Evolutionary conservation across 2,329 filamentous ascomycete genomes (phyloP), one percentile per base, ranked within the genome.

Genomic region (Cadophora gregata): DNA sequence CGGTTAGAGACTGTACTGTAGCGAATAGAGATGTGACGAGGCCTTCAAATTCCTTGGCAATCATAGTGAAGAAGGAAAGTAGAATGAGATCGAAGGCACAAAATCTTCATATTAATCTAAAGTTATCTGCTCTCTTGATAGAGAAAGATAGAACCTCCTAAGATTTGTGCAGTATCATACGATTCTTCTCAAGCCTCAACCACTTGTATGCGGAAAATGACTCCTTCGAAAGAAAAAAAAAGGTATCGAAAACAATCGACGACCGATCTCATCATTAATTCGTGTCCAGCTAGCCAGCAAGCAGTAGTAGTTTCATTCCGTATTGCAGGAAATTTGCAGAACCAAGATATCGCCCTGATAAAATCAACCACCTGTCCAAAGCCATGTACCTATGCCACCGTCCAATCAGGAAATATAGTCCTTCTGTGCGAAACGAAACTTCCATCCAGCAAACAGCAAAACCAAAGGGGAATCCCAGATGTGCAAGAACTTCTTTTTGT

Each of bases 221-320:
- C 16, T 21, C 47, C 59, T 38, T 53, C 45, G 27, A 36, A 36
- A 50, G 25, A 59, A 27, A 48, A 59, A 33, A 59, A 64, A 53
- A n/a, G 25, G 38, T 42, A 59, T 31, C 19, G 21, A 36, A 48
- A 63, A 63, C 31, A 48, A 45, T 47, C 31, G 25, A 45, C 9
- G 19, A 33, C 29, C 25, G 12, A 38, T 59, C 31, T 65, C 63
- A 50, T 65, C 63, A 59, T 65, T 60, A 65, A 33, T 59, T 65
- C 63, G 63, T 65, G 31, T 65, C 63, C 63, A 65, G 56, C 45
- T 33, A 60, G 56, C 33, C 16, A 53, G 45, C 63, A 58, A 64
- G 36, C 19, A 42, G 25, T 60, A 21, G 36, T 45, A 42, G 25
- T 42, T 53, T 58, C 36, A 14, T 64, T 55, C 51, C 51, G n/a